Evolutionary conservation across 1,139 yeast genomes (phyloP), one percentile per base, ranked within the genome.

Genomic region (Suhomyces bribrorum): DNA sequence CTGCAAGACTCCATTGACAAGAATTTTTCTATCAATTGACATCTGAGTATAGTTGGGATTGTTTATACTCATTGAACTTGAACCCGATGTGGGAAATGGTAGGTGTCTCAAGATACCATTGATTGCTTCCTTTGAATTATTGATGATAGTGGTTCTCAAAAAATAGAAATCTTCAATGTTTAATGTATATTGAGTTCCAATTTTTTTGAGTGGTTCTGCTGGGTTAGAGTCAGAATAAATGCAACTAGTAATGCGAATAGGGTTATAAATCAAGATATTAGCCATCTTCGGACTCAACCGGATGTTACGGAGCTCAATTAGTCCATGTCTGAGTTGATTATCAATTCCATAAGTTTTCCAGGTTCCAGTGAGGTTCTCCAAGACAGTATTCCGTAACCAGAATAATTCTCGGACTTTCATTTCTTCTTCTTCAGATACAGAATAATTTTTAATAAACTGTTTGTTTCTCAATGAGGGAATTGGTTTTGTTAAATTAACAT

Each of bases 401-500:
- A 89, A 92, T 5, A 77, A 64, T 46, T 81, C 81, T 43, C 79
- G 72, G 62, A 80, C 73, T 36, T 65, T 72, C 47, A 62, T 69
- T 41, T 76, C 86, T 40, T 75, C 83, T 50, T 62, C 75, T 3
- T 76, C 79, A 0, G 79, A 65, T 20, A 81, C 55, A 36, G 73
- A 75, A 36, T 79, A 75, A 50, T 83, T 84, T 25, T 81, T 75
- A 14, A 88, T 70, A 53, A 81, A 86, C 60, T 89, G 96, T 43
- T 81, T 80, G 32, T 81, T 78, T 29, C 85, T 61, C 30, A 89
- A 64, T 20, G 87, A 81, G n/a, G 97, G 97, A 22, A 90, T 82
- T 0, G 79, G 75, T 28, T 61, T 60, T 4, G 64, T 57, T 13
- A 78, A 56, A 31, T 74, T 71, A n/a, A 73, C 69, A 6, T 66